Conservation (phyloP, 352 stramenopile genomes). For the Elongisporangium anandrum region DNA sequence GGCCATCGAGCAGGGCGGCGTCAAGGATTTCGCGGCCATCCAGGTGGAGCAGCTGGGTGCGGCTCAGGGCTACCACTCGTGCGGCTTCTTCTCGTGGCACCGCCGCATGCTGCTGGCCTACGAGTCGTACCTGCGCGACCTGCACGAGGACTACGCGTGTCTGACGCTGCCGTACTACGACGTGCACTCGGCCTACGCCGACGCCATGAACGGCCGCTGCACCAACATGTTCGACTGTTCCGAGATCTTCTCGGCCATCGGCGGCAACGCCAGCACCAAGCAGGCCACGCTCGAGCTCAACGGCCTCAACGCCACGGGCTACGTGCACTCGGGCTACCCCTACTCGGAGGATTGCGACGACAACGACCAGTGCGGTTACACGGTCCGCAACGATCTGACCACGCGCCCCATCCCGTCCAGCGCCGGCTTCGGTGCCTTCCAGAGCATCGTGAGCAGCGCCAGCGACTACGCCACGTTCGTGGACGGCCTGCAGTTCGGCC, state of each 20-base stretch:
- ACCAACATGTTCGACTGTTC: constrained; percentile 61
- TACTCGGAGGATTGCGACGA: constrained; percentile 41
- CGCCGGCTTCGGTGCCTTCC: constrained; percentile 46
- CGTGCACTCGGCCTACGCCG: constrained; percentile 58
- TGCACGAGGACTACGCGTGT: constrained; percentile 52
- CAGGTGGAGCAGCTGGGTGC: constrained; percentile 38
- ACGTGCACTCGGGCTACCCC: constrained; percentile 20
- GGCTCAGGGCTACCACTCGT: constrained; percentile 50
- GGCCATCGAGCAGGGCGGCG: constrained; percentile 34
- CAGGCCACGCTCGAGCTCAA: constrained; percentile 18
- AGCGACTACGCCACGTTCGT: constrained; percentile 55
- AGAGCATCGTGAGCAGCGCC: constrained; percentile 43
- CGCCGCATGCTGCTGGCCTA: constrained; percentile 56
- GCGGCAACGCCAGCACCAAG: constrained; percentile 17
- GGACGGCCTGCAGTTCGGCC: constrained; percentile 48
- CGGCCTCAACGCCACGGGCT: constrained; percentile 25
- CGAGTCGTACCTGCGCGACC: constrained; percentile 58
- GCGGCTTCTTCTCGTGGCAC: constrained; percentile 65
- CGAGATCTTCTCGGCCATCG: constrained; percentile 47
- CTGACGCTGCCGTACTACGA: constrained; percentile 80
- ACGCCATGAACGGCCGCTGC: constrained; percentile 39
- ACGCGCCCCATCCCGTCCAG: constrained; percentile 32
- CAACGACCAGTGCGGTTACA: constrained; percentile 25
- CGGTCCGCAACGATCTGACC: constrained; percentile 40
- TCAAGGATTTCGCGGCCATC: constrained; percentile 48